phyloP scores from a whole-genome alignment of 2,329 filamentous ascomycete species.

The Talaromyces pinophilus region DNA sequence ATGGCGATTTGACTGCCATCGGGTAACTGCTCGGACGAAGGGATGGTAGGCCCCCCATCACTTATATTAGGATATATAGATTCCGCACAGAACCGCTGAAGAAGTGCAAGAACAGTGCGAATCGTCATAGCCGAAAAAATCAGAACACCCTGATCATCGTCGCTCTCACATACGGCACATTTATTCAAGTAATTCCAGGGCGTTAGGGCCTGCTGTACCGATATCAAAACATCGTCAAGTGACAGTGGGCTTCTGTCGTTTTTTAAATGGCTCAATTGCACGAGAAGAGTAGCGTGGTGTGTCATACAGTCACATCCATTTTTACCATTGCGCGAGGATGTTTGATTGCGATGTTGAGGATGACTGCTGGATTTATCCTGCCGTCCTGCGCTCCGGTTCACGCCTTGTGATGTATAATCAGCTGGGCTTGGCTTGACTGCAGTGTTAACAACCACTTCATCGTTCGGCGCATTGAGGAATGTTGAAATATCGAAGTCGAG shows the following conservation, averaged over 20 bases:
- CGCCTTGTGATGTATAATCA: neutral
- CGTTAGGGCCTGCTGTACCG: neutral
- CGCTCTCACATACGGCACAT: neutral
- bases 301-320: slow-evolving; percentile 5
- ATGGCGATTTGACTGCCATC: neutral
- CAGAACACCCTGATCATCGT: neutral
- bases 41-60: neutral
- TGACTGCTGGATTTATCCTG: neutral
- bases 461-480: neutral
- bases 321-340: neutral
- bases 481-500: neutral
- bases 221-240: neutral
- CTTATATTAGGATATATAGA: neutral
- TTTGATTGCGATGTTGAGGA: neutral
- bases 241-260: neutral
- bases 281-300: neutral
- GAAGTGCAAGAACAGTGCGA: neutral
- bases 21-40: neutral
- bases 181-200: neutral
- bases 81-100: slow-evolving; percentile 3
- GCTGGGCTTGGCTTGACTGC: neutral
- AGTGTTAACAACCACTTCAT: neutral
- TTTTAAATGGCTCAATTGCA: slow-evolving; percentile 1
- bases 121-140: neutral
- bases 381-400: neutral